Percentiles rank a stretch among this genome's conserved stretches.
These are phyloP conservation scores for Hordeum marinum DNA, from an alignment of 176 grass and related monocot genomes.

Conservation along the genomic window DNA sequence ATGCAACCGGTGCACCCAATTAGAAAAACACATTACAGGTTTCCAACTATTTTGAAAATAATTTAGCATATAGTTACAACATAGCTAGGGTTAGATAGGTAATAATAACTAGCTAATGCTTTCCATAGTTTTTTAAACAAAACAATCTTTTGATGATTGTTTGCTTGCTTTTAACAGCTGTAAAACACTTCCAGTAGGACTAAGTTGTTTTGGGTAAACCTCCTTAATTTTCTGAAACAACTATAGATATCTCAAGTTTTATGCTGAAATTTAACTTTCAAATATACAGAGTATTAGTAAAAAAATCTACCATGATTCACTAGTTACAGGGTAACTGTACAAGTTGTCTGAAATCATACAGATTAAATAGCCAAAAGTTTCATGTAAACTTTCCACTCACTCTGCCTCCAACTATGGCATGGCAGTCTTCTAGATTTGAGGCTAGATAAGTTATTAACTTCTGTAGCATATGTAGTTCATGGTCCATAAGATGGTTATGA, in stretches of 20 bases:
- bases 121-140: background rate
- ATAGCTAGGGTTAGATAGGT: background rate
- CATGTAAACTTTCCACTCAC: background rate
- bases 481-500: too few species aligned
- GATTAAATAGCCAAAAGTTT: background rate
- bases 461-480: too few species aligned
- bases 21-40: too few species aligned
- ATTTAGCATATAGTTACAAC: too few species aligned
- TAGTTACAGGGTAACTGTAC: background rate
- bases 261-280: background rate
- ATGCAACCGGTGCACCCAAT: too few species aligned
- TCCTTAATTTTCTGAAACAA: background rate
- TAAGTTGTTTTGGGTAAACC: background rate
- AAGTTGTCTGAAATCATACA: background rate
- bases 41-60: too few species aligned
- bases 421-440: too few species aligned
- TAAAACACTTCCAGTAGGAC: background rate
- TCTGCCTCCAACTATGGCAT: background rate
- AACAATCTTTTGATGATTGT: too few species aligned
- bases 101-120: background rate
- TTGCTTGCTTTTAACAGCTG: background rate
- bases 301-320: background rate
- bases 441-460: too few species aligned
- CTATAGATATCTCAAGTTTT: background rate
- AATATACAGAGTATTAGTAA: background rate